phyloP scores from a whole-genome alignment of 2,329 filamentous ascomycete genomes.

The Colletotrichum siamense region DNA sequence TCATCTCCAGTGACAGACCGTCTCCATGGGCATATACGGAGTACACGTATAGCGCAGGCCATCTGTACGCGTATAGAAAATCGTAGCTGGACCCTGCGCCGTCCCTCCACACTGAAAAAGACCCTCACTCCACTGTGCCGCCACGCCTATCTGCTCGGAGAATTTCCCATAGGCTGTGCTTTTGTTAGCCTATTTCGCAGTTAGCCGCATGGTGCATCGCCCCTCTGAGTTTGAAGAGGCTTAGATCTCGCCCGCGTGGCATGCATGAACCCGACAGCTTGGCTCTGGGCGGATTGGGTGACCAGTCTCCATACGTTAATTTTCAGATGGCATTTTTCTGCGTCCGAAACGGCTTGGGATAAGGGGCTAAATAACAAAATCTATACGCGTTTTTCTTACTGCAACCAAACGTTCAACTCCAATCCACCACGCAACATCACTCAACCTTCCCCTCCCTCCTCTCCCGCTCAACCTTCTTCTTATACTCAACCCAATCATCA shows the following conservation, averaged over 20 bases:
- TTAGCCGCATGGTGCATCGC: background rate
- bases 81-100: background rate
- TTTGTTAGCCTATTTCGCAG: background rate
- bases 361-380: background rate
- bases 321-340: background rate
- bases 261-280: background rate
- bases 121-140: background rate
- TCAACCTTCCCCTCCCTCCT: background rate
- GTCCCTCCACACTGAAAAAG: background rate
- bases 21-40: background rate
- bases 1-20: background rate
- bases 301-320: too few species aligned
- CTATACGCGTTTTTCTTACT: background rate
- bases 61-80: background rate
- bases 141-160: background rate
- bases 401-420: background rate
- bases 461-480: slow-evolving; percentile 27
- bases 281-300: background rate
- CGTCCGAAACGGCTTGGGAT: background rate
- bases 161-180: background rate
- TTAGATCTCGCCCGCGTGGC: background rate
- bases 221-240: background rate
- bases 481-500: slow-evolving; percentile 35
- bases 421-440: background rate
- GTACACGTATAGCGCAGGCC: background rate